These are phyloP conservation scores for Ascochyta viciae-villosae DNA, from an alignment of 2,329 filamentous ascomycete species.

Conservation along the genomic window DNA sequence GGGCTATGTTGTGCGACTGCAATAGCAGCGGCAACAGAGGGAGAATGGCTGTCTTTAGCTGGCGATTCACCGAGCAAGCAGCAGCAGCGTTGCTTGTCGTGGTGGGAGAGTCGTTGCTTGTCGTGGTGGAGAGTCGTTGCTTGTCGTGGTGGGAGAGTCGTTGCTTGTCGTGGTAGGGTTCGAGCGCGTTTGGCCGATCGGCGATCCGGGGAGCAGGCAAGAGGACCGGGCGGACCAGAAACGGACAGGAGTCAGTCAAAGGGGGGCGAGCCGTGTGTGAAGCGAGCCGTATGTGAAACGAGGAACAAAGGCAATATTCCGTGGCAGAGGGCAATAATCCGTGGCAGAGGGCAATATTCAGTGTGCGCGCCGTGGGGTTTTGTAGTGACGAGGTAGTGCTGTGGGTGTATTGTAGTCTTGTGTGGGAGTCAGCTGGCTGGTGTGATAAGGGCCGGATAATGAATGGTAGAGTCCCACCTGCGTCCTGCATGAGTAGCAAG, in stretches of 20 bases:
- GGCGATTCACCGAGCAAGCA: constrained; percentile 34
- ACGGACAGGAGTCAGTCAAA: constrained; percentile 16
- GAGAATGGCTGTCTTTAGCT: constrained; percentile 25
- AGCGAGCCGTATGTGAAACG: constrained; percentile 1
- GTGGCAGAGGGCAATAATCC: not conserved
- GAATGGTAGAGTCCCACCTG: not conserved
- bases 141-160: constrained; percentile 2
- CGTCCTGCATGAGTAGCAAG: not conserved
- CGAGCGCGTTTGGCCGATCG: constrained; percentile 33
- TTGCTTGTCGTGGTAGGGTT: constrained; percentile 7
- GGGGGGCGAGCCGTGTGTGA: constrained; percentile 9
- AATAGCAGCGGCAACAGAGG: constrained; percentile 22
- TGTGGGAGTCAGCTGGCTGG: constrained; percentile 13
- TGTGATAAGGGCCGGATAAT: constrained; percentile 7
- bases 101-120: not conserved
- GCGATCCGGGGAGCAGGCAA: constrained; percentile 26
- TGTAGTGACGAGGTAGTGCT: too few species aligned
- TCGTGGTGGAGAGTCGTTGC: constrained; percentile 1
- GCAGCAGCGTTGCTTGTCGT: constrained; percentile 31
- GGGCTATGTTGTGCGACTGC: constrained; percentile 27
- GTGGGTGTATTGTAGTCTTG: constrained; percentile 18
- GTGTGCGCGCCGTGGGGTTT: constrained; percentile 3
- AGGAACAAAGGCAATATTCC: not conserved
- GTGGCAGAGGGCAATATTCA: constrained; percentile 11
- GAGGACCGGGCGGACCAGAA: constrained; percentile 6